phyloP scores from a whole-genome alignment of 768 basidiomycete genomes.

The Lyophyllum decastes region DNA sequence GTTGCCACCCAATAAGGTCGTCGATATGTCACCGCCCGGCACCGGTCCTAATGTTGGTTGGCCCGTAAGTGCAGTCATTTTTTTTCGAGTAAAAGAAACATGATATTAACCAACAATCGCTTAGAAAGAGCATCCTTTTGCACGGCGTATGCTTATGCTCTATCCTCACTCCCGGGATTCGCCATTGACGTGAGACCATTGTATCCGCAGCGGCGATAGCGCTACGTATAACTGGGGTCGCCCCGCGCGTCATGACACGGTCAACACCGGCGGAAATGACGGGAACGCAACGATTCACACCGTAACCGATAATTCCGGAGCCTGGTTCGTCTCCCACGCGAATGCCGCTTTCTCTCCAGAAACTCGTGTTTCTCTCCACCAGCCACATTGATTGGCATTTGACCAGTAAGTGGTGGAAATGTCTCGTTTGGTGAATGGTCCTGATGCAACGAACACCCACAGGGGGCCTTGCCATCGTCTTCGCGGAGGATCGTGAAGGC shows the following conservation, averaged over 20 bases:
- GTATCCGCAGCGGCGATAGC: slow-evolving; percentile 38
- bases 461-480: background rate
- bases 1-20: slow-evolving; percentile 39
- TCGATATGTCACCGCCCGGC: slow-evolving; percentile 46
- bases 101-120: background rate
- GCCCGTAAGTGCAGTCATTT: background rate
- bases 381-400: slow-evolving; percentile 49
- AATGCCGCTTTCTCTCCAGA: background rate
- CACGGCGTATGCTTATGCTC: background rate
- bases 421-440: background rate
- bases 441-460: background rate
- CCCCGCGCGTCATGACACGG: slow-evolving; percentile 45
- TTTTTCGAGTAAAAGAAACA: background rate
- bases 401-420: slow-evolving; percentile 27
- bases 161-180: background rate
- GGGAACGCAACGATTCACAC: slow-evolving; percentile 54
- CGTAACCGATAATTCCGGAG: slow-evolving; percentile 61
- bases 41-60: background rate
- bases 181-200: background rate
- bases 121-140: background rate
- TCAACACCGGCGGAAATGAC: slow-evolving; percentile 25
- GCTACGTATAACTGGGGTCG: slow-evolving; percentile 40
- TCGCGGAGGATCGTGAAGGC: background rate
- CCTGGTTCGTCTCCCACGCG: slow-evolving; percentile 34
- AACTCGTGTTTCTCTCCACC: background rate